Evolutionary conservation across 1,284 basidiomycete genomes (phyloP).

Genomic region (Pseudozyma sp.): DNA sequence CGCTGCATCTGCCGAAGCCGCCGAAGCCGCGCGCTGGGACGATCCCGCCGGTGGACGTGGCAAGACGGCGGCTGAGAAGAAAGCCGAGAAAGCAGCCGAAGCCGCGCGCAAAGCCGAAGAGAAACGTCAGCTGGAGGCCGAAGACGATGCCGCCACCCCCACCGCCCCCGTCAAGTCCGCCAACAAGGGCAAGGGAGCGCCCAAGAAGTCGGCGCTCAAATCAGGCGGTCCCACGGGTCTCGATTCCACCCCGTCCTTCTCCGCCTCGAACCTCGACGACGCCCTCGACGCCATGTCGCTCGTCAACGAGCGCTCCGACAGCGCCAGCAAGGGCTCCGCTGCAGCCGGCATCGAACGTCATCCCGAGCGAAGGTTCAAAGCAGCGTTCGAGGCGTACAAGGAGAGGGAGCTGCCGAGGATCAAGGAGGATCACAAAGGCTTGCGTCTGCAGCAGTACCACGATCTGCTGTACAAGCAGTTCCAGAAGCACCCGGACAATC

Average conservation of each 20-base stretch:
- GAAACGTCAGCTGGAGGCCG: constrained; percentile 74
- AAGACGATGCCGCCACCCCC: constrained; percentile 81
- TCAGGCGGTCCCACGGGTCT: constrained; percentile 39
- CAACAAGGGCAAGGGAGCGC: constrained; percentile 71
- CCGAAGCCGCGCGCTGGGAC: constrained; percentile 83
- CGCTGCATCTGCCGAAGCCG: constrained; percentile 74
- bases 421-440: constrained; percentile 83
- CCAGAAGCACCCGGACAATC: constrained; percentile 86
- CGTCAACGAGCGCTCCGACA: constrained; percentile 91
- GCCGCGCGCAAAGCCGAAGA: constrained; percentile 72
- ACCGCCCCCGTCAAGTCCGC: constrained; percentile 75
- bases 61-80: constrained; percentile 80
- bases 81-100: constrained; percentile 74
- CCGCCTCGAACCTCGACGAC: constrained; percentile 89
- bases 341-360: constrained; percentile 89
- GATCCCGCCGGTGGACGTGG: constrained; percentile 72
- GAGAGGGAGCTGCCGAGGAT: constrained; percentile 85
- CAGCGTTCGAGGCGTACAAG: constrained; percentile 90
- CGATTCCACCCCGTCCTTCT: constrained; percentile 71
- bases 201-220: constrained; percentile 44
- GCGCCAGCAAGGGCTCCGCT: constrained; percentile 75
- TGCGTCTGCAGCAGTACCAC: constrained; percentile 86
- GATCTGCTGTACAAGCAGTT: constrained; percentile 63
- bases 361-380: constrained; percentile 82
- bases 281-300: constrained; percentile 89